phyloP scores from a whole-genome alignment of 1,139 yeast genomes.

The Debaryomycetaceae sp. region DNA sequence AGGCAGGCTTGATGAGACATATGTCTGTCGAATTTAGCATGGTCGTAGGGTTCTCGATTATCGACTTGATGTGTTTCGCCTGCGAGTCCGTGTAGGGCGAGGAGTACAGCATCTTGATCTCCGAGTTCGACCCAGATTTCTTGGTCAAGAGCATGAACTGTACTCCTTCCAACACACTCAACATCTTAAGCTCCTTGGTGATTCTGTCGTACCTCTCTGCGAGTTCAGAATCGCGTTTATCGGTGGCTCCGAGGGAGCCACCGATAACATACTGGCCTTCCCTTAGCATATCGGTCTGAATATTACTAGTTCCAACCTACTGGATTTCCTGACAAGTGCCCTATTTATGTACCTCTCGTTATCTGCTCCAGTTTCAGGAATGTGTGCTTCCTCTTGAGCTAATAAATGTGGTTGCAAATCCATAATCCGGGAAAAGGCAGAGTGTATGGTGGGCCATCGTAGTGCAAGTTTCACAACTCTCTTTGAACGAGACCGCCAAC shows the following conservation, averaged over 20 bases:
- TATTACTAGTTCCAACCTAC: background rate
- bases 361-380: background rate
- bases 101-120: slow-evolving; percentile 12
- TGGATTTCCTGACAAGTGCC: background rate
- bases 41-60: slow-evolving; percentile 6
- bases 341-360: background rate
- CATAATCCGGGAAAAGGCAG: background rate
- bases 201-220: background rate
- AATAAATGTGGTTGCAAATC: background rate
- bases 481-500: too few relatives aligned
- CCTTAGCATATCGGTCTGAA: background rate
- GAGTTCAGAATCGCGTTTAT: background rate
- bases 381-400: background rate
- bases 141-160: slow-evolving; percentile 5
- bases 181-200: background rate
- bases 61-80: slow-evolving; percentile 9
- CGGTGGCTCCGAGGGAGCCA: background rate
- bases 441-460: background rate
- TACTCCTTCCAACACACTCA: background rate
- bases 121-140: slow-evolving; percentile 3
- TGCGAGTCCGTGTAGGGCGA: slow-evolving; percentile 11
- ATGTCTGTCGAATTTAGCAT: slow-evolving; percentile 6
- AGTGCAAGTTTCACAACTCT: too few relatives aligned
- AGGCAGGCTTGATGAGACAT: slow-evolving; percentile 12
- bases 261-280: background rate